A percentile compares a stretch with the other conserved stretches of the same genome.
These are phyloP conservation scores for Chrysopogon serrulatus DNA, from an alignment of 176 grass and related monocot species.

Conservation along the genomic window DNA sequence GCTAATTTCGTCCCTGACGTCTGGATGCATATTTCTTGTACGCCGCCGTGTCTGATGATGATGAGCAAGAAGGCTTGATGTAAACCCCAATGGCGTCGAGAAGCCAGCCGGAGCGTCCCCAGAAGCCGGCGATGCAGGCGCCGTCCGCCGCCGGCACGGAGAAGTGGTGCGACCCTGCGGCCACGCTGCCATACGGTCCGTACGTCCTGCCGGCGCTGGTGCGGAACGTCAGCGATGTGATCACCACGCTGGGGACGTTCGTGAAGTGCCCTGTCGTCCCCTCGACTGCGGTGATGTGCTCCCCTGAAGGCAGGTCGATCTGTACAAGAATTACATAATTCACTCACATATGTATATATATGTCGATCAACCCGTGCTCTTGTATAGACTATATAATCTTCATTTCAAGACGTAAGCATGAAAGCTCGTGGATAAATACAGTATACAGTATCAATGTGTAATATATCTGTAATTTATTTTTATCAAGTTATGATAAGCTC, in stretches of 20 bases:
- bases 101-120: slow-evolving; percentile 31
- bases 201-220: not conserved
- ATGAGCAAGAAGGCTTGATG: not conserved
- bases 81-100: slow-evolving; percentile 9
- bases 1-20: not conserved
- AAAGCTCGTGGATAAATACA: no score
- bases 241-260: not conserved
- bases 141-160: not conserved
- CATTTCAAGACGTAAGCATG: no score
- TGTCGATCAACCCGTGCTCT: no score
- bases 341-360: not conserved
- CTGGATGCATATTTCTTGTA: not conserved
- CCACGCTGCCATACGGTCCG: not conserved
- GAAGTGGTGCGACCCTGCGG: not conserved
- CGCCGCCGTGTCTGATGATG: not conserved
- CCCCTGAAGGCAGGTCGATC: not conserved
- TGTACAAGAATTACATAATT: not conserved
- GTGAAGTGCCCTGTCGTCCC: not conserved
- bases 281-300: not conserved
- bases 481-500: no score
- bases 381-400: no score
- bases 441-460: no score
- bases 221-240: slow-evolving; percentile 30
- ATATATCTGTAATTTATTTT: no score
- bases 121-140: slow-evolving; percentile 21